Conservation (phyloP, 495 filamentous ascomycete species). For the Annulohypoxylon bovei region DNA sequence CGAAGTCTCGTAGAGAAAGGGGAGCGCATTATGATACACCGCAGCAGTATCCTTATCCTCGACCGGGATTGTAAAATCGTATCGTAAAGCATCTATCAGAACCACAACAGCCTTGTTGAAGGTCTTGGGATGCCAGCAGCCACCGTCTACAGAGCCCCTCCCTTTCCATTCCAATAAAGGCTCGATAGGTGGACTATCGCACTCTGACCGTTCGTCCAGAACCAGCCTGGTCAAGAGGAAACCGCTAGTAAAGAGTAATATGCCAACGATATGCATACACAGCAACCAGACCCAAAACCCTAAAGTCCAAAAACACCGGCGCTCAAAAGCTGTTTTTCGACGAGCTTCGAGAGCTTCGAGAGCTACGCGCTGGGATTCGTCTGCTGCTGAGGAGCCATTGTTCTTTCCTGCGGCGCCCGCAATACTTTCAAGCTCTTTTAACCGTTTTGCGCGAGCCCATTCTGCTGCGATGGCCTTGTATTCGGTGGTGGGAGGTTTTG, state of each 20-base stretch:
- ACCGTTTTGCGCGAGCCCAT: constrained; percentile 59
- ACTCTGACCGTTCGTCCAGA: constrained; percentile 87
- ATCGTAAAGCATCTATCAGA: constrained; percentile 92
- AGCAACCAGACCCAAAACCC: constrained; percentile 65
- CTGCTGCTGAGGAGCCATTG: constrained; percentile 25
- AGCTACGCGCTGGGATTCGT: constrained; percentile 48
- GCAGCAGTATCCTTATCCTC: constrained; percentile 61
- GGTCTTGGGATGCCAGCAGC: constrained; percentile 95
- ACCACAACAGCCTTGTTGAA: constrained; percentile 93
- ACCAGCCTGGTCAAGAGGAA: constrained; percentile 95
- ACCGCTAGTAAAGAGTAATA: constrained; percentile 94
- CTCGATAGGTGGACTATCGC: constrained; percentile 74
- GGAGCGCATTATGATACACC: constrained; percentile 87
- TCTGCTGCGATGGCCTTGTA: constrained; percentile 57
- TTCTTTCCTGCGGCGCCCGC: constrained; percentile 15
- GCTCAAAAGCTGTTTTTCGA: constrained; percentile 54
- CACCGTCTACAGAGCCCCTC: constrained; percentile 65
- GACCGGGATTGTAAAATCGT: constrained; percentile 94
- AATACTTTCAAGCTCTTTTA: constrained; percentile 50
- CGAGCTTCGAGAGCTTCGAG: constrained; percentile 55
- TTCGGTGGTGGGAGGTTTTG: constrained; percentile 47
- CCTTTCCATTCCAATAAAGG: constrained; percentile 49
- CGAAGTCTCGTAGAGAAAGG: constrained; percentile 84
- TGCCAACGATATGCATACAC: constrained; percentile 78
- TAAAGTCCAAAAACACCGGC: constrained; percentile 59